phyloP scores from a whole-genome alignment of 331 rosid genomes.

The Quercus tomentella region DNA sequence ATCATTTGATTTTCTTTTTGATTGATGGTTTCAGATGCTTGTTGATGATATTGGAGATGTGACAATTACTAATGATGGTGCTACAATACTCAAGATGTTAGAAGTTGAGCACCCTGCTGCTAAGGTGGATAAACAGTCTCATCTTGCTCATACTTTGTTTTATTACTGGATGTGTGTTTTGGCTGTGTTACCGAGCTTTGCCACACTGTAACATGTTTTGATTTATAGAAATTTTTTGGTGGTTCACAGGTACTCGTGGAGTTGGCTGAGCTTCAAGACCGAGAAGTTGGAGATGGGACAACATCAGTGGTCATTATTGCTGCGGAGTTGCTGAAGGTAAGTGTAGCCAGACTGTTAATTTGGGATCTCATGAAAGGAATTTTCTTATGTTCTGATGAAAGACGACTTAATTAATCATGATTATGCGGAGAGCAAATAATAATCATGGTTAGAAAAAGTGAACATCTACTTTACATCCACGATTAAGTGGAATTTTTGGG shows the following conservation, averaged over 20 bases:
- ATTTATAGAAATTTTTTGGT: not conserved
- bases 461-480: no score
- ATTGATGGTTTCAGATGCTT: slow-evolving; percentile 64
- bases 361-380: not conserved
- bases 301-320: slow-evolving; percentile 95
- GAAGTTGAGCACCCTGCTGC: slow-evolving; percentile 99
- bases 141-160: not conserved
- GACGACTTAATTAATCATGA: not conserved
- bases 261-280: slow-evolving; percentile 91
- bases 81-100: slow-evolving; percentile 94
- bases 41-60: slow-evolving; percentile 96
- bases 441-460: not conserved
- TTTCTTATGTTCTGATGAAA: not conserved
- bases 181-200: not conserved
- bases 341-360: not conserved
- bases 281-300: slow-evolving; percentile 98
- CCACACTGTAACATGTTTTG: not conserved
- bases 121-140: slow-evolving; percentile 41
- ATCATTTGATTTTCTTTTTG: not conserved
- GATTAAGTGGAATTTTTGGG: not conserved
- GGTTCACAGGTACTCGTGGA: slow-evolving; percentile 76
- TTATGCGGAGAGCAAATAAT: not conserved
- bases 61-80: slow-evolving; percentile 94
- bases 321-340: slow-evolving; percentile 88
- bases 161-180: not conserved